Conservation (phyloP, 2,329 filamentous ascomycete genomes). For the Verticillium tricorpus region DNA sequence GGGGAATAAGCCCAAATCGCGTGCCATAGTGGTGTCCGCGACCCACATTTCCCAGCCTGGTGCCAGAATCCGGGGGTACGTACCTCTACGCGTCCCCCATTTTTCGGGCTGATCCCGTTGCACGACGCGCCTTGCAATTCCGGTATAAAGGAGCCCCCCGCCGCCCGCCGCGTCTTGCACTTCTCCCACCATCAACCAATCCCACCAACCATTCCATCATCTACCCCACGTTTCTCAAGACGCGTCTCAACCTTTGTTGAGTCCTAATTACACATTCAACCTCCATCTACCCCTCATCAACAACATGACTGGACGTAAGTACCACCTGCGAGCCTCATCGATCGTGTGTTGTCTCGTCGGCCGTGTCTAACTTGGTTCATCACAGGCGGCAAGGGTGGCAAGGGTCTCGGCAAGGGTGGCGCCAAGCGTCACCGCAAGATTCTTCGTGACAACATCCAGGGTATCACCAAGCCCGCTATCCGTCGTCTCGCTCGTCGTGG, state of each 20-base stretch:
- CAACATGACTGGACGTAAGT: conserved; percentile 72
- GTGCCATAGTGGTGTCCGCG: neutral
- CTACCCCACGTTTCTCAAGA: neutral
- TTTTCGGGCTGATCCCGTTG: conserved; percentile 12
- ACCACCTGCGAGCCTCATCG: conserved; percentile 5
- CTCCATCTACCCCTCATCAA: conserved; percentile 32
- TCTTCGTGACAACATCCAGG: conserved; percentile 98
- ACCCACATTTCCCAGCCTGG: neutral
- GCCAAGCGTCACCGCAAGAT: conserved; percentile 99
- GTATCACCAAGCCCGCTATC: conserved; percentile 98
- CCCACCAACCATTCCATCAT: neutral
- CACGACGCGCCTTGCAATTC: conserved; percentile 5
- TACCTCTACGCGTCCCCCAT: conserved; percentile 4
- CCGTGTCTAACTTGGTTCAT: neutral
- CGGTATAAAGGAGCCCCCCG: conserved; percentile 10
- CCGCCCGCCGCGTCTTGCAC: conserved; percentile 1
- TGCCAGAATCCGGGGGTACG: neutral
- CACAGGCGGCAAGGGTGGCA: conserved; percentile 87
- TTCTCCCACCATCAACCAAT: conserved; percentile 4
- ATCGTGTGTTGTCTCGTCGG: conserved; percentile 1
- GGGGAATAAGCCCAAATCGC: neutral
- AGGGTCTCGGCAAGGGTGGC: conserved; percentile 96
- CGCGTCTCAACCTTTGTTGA: neutral
- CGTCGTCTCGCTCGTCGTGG: conserved; percentile 97
- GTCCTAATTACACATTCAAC: neutral